A percentile compares a stretch with the other conserved stretches of the same genome.
Conservation (phyloP, 805 yeast genomes). For the Jamesozyma jinghongensis region DNA sequence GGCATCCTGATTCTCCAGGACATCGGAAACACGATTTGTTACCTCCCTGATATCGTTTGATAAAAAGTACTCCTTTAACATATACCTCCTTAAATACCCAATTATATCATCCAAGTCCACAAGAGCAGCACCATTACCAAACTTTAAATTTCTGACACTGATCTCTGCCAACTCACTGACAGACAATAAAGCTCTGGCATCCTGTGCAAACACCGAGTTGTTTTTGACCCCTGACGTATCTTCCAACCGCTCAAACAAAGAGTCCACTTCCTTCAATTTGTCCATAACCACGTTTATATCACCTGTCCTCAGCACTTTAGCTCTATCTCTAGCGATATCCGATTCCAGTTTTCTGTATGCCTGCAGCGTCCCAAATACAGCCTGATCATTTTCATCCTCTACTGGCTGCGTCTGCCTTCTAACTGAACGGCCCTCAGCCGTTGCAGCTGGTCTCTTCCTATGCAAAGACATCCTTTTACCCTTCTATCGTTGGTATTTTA, state of each 20-base stretch:
- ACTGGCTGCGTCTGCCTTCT: background rate
- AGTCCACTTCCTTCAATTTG: slow-evolving; percentile 39
- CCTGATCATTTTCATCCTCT: slow-evolving; percentile 2
- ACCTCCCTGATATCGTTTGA: slow-evolving; percentile 14
- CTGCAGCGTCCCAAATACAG: slow-evolving; percentile 23
- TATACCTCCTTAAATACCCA: slow-evolving; percentile 31
- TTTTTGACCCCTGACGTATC: slow-evolving; percentile 31
- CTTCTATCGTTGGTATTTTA: no score
- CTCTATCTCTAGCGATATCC: slow-evolving; percentile 32
- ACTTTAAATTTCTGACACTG: slow-evolving; percentile 50
- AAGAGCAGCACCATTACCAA: slow-evolving; percentile 47
- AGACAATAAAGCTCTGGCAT: slow-evolving; percentile 51
- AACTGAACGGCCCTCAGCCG: no score
- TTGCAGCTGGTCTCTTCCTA: background rate
- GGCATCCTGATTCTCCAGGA: slow-evolving; percentile 12
- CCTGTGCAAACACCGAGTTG: slow-evolving; percentile 45
- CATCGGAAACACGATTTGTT: background rate
- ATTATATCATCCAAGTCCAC: slow-evolving; percentile 42
- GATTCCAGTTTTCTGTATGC: slow-evolving; percentile 28
- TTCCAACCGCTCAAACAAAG: slow-evolving; percentile 30
- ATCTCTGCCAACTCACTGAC: slow-evolving; percentile 55
- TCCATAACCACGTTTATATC: slow-evolving; percentile 43
- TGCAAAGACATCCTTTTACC: background rate
- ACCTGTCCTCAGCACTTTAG: slow-evolving; percentile 48
- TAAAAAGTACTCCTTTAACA: slow-evolving; percentile 29